A percentile compares a stretch with the other conserved stretches of the same genome.
Conservation (phyloP, 495 filamentous ascomycete species). For the Cercophora samala region DNA sequence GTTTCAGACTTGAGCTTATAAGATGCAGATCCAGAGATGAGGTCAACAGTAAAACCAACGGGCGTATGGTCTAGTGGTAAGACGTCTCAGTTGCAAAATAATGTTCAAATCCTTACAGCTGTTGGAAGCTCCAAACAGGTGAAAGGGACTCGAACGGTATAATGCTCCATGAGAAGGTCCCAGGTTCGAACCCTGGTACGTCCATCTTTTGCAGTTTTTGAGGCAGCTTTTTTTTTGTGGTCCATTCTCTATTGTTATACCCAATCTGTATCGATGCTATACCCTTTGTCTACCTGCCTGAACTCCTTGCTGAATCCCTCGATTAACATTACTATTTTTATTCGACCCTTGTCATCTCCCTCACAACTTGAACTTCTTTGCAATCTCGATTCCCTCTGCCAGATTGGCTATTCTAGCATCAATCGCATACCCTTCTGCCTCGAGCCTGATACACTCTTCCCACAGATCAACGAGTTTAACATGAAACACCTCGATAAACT, state of each 20-base stretch:
- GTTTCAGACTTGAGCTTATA: neutral
- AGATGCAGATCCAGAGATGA: neutral
- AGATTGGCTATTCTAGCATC: constrained; percentile 82
- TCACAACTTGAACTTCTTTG: constrained; percentile 50
- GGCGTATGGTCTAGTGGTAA: neutral
- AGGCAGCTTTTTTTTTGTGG: constrained; percentile 37
- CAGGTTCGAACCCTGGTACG: neutral
- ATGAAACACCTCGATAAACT: constrained; percentile 85
- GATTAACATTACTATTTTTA: neutral
- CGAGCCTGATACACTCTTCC: constrained; percentile 63
- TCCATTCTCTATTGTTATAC: constrained; percentile 6
- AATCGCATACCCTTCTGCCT: constrained; percentile 74
- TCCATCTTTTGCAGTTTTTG: constrained; percentile 1
- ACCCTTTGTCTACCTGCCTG: neutral
- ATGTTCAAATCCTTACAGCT: neutral
- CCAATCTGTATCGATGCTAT: neutral
- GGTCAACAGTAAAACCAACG: neutral
- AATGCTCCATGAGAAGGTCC: neutral
- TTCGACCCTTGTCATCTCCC: neutral
- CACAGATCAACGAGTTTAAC: constrained; percentile 64
- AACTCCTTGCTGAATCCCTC: neutral
- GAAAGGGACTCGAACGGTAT: neutral
- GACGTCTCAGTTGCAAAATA: neutral
- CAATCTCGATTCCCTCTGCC: constrained; percentile 81
- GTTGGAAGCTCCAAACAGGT: neutral